Evolutionary conservation across 345 rosid genomes (phyloP), one percentile per base, ranked within the genome.

Genomic region (Brassica cretica): DNA sequence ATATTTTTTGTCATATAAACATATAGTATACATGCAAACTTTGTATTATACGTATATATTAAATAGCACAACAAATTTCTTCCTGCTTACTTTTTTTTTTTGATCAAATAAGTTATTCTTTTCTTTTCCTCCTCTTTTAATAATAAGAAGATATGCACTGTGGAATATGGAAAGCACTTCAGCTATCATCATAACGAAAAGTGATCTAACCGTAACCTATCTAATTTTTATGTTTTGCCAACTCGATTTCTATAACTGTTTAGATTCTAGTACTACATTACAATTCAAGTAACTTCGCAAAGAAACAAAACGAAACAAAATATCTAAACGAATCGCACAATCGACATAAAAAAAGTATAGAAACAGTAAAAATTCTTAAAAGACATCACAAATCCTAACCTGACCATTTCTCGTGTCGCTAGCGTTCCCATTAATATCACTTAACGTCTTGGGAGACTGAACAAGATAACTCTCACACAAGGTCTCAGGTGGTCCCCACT

Each of bases 371-470:
- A 35, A 3, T 15, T 2, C 19, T 51, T n/a, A 33, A 25, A 9
- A n/a, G 29, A 70, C 65, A 76, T 70, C 6, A 46, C 37, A 63
- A 39, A 72, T 60, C 77, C 69, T 60, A 59, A 78, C 67, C 77
- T 14, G 49, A 16, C 8, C 16, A 37, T 58, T 77, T 55, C 39
- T 73, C 69, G 56, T 60, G 64, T 72, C 44, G 64, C 55, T 60
- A 73, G 64, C 77, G 39, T 30, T 73, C 64, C 77, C 70, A 72
- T 73, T 73, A 72, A 59, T 64, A 16, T 78, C 44, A 72, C 77
- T 72, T 73, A 67, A 73, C 77, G 82, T 73, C 82, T 78, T 78
- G 77, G 82, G 77, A 78, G 77, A 67, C 73, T 78, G 82, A 78
- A 73, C 74, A 67, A 78, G 73, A 78, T 78, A 78, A 73, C 65